Evolutionary conservation across 495 filamentous ascomycete genomes (phyloP), one percentile per base, ranked within the genome.

Genomic region (Pseudoneurospora amorphoporcata): DNA sequence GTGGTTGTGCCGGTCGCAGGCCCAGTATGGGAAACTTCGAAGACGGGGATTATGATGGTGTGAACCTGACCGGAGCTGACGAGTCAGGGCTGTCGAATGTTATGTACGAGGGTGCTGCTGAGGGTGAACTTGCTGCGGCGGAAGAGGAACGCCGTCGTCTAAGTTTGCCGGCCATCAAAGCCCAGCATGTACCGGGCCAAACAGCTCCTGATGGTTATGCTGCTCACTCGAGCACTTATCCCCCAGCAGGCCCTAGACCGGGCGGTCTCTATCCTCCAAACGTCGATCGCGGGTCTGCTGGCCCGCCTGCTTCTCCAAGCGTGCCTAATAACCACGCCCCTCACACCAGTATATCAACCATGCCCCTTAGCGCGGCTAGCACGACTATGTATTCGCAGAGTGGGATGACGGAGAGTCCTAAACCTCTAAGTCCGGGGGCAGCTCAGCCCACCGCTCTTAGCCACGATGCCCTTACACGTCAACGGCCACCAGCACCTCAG

Each of bases 1-100:
- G 95, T 39, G 95, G 95, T 39, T 99, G 95, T 79, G 95, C 96
- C 32, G 95, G 95, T 61, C 88, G 95, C 68, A 85, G 95, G 72
- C 88, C 92, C 35, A 98, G 93, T 78, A 91, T 94, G 87, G 92
- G 92, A 35, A 91, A 93, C 79, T 95, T 94, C 78, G 89, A 89
- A 16, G 94, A 96, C 65, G 95, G 94, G 65, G 91, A 94, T 69
- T 88, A 87, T 68, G 86, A 87, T 42, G 85, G 82, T 1, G 75
- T 80, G 8, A 81, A 82, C 69, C 80, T 75, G 39, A 87, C 86
- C 1, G 91, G 91, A 41, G 86, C 83, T n/a, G 87, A 90, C 45
- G 90, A 92, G 17, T 91, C 92, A 45, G 83, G 84, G 71, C 94
- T 97, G 93, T 87, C 93, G 73, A 93, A 92, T 19, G 83, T 95